These are phyloP conservation scores for Linnemannia zychae DNA, from an alignment of 192 early-diverging fungal species.

Conservation along the genomic window DNA sequence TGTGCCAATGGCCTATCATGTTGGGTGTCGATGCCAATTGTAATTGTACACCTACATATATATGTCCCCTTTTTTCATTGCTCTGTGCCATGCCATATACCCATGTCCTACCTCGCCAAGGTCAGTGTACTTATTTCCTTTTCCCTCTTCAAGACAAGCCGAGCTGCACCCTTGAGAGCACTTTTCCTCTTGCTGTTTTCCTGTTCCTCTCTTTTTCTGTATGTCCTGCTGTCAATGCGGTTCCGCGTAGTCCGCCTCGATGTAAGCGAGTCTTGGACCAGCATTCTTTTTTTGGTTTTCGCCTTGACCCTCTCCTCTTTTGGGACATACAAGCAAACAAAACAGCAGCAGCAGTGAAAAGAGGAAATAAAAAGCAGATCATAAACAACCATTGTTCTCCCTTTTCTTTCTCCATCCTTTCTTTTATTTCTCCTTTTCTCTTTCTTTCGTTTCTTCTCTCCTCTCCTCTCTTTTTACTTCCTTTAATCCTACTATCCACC, in stretches of 20 bases:
- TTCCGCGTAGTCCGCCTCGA: too few species aligned
- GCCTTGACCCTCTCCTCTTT: too few species aligned
- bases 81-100: background rate
- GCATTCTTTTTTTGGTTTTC: too few species aligned
- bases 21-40: too few species aligned
- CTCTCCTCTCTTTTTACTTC: background rate
- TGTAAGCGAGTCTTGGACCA: too few species aligned
- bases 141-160: conserved; percentile 4
- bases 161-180: conserved; percentile 6
- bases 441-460: background rate
- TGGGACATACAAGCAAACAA: too few species aligned
- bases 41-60: too few species aligned
- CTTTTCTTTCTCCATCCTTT: background rate
- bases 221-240: background rate
- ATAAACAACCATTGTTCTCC: background rate
- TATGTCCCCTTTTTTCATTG: too few species aligned
- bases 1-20: too few species aligned
- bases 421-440: background rate
- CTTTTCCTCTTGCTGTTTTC: background rate
- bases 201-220: background rate
- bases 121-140: background rate
- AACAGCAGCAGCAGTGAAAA: too few species aligned
- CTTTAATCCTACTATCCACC: too few species aligned
- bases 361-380: too few species aligned
- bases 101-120: background rate